Conservation (phyloP, 2,329 filamentous ascomycete species). For the Hymenoscyphus infarciens region DNA sequence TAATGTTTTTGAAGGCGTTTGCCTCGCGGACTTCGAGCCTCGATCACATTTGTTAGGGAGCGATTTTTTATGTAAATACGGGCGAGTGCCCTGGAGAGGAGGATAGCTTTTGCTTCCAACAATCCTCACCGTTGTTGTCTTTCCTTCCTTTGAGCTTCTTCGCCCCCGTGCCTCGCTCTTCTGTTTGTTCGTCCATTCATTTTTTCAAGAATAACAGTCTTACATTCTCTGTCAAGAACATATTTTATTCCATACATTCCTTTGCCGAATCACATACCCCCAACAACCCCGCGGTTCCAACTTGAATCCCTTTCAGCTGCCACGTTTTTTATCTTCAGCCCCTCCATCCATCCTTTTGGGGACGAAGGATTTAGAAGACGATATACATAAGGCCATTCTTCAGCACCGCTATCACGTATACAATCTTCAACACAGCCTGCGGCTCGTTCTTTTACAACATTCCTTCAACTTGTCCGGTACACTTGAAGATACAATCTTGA, state of each 20-base stretch:
- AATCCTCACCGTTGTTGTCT: not conserved
- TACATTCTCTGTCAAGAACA: slow-evolving; percentile 3
- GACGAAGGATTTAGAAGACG: not conserved
- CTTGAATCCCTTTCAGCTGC: not conserved
- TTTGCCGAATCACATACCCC: not conserved
- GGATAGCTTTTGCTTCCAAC: not conserved
- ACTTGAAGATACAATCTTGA: not conserved
- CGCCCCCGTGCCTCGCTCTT: not conserved
- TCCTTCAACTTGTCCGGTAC: slow-evolving; percentile 5
- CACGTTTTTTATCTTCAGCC: slow-evolving; percentile 2
- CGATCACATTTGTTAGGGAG: not conserved
- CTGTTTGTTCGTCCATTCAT: not conserved
- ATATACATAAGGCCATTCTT: not conserved
- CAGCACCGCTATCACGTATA: not conserved
- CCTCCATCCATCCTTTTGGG: not conserved
- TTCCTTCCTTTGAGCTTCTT: not conserved
- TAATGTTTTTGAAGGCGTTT: not conserved
- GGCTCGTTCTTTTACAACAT: not conserved
- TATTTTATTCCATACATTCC: slow-evolving; percentile 3
- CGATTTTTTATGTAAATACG: not conserved
- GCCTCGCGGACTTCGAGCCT: not conserved
- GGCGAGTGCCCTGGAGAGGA: not conserved
- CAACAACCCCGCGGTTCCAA: not conserved
- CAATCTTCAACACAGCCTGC: not conserved
- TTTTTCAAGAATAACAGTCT: not conserved